These are phyloP conservation scores for Pleurotus eryngii DNA, from an alignment of 768 basidiomycete species.

Conservation along the genomic window DNA sequence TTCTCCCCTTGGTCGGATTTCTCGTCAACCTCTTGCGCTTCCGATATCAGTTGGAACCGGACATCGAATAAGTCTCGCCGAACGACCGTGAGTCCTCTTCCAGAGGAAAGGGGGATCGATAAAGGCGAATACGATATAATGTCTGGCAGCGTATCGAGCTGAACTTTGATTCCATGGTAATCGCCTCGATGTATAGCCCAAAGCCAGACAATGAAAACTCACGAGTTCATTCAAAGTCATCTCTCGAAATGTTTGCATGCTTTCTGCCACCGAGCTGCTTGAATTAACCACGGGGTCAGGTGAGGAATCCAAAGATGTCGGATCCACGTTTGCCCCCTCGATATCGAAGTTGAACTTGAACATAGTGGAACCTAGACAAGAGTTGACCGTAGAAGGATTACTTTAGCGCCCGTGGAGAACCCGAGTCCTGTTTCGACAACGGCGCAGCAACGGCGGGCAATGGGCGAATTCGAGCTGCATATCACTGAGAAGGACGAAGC, in stretches of 20 bases:
- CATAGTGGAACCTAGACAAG: conserved; percentile 28
- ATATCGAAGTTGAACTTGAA: conserved; percentile 74
- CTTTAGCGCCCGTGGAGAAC: no score
- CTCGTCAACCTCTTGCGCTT: conserved; percentile 30
- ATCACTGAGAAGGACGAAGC: conserved; percentile 20
- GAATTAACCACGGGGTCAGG: no score
- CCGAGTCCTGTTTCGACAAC: no score
- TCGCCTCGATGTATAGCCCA: no score
- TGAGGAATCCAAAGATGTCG: neutral
- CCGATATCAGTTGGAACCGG: conserved; percentile 86
- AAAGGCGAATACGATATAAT: conserved; percentile 81
- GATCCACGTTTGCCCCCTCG: conserved; percentile 34
- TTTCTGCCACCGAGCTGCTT: no score
- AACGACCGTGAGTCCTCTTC: conserved; percentile 40
- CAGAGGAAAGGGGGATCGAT: conserved; percentile 40
- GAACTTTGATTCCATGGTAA: conserved; percentile 17
- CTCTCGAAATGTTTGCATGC: conserved; percentile 24
- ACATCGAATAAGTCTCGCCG: conserved; percentile 94
- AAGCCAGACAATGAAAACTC: conserved; percentile 2
- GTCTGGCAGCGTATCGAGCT: conserved; percentile 70
- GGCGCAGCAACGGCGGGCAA: neutral
- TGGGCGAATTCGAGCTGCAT: neutral
- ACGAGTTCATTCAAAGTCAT: conserved; percentile 25
- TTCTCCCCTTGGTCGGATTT: neutral
- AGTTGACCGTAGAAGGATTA: no score